Percentiles rank a stretch among this genome's conserved stretches.
These are phyloP conservation scores for Saturnispora galanensis DNA, from an alignment of 805 yeast genomes.

Conservation along the genomic window DNA sequence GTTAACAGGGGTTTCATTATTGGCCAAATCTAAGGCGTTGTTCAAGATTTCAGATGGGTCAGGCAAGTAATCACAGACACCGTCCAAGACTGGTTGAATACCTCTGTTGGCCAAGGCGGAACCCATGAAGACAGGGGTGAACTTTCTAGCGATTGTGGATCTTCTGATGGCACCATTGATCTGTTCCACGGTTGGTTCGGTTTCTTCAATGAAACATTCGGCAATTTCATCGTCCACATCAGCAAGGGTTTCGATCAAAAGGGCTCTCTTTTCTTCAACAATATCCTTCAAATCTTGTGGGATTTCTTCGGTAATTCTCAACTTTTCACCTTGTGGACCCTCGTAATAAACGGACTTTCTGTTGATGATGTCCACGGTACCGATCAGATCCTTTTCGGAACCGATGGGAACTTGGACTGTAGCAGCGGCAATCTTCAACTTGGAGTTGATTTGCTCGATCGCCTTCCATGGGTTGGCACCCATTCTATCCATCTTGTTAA, in stretches of 20 bases:
- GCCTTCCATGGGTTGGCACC: conserved; percentile 97
- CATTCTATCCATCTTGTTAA: conserved; percentile 98
- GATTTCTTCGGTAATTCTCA: conserved; percentile 49
- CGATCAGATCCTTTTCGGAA: conserved; percentile 71
- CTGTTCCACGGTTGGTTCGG: conserved; percentile 76
- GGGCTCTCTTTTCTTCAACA: conserved; percentile 81
- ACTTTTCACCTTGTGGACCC: conserved; percentile 79
- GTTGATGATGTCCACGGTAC: conserved; percentile 86
- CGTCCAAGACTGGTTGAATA: conserved; percentile 89
- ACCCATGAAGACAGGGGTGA: conserved; percentile 99
- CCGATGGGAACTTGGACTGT: conserved; percentile 98
- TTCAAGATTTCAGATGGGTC: conserved; percentile 90
- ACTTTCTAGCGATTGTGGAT: conserved; percentile 88
- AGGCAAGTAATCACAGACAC: conserved; percentile 92
- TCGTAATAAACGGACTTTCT: conserved; percentile 82
- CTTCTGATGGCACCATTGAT: conserved; percentile 86
- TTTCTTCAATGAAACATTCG: conserved; percentile 82
- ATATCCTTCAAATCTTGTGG: conserved; percentile 75
- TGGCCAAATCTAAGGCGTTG: conserved; percentile 70
- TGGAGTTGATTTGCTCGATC: conserved; percentile 79
- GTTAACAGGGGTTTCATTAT: conserved; percentile 58
- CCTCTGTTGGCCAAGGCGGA: conserved; percentile 96
- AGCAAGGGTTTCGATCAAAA: conserved; percentile 87
- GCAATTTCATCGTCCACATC: conserved; percentile 98
- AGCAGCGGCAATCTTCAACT: conserved; percentile 90